Conservation (phyloP, 352 stramenopile species). For the Globisporangium sylvaticum region DNA sequence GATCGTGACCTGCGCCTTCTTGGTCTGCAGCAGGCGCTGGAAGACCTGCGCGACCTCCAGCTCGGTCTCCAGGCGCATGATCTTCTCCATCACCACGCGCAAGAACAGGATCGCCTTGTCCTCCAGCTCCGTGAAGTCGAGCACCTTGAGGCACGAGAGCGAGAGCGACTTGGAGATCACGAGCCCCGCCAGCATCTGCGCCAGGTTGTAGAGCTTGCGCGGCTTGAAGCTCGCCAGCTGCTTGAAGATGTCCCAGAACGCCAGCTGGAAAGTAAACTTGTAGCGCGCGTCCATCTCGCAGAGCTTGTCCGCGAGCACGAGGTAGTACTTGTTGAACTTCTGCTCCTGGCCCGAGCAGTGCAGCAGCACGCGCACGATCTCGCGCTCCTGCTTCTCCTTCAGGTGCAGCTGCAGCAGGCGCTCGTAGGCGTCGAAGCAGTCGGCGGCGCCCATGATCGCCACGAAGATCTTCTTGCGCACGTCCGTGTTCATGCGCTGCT, state of each 20-base stretch:
- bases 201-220: conserved; percentile 89
- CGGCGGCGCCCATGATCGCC: conserved; percentile 94
- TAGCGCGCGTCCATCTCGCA: conserved; percentile 93
- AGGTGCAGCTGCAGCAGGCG: conserved; percentile 89
- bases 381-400: conserved; percentile 90
- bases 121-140: conserved; percentile 90
- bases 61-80: conserved; percentile 67
- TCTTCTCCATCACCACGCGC: conserved; percentile 70
- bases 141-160: conserved; percentile 87
- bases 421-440: conserved; percentile 96
- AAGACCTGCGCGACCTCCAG: conserved; percentile 69
- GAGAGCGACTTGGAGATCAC: conserved; percentile 56
- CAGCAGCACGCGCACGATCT: conserved; percentile 94
- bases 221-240: conserved; percentile 76
- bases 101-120: conserved; percentile 89
- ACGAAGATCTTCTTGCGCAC: conserved; percentile 94
- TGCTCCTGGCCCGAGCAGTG: conserved; percentile 88
- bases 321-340: conserved; percentile 96
- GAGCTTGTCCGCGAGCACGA: conserved; percentile 89
- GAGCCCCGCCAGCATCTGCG: conserved; percentile 82
- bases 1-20: conserved; percentile 75
- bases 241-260: conserved; percentile 98
- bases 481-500: conserved; percentile 97
- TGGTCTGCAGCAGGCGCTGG: conserved; percentile 69
- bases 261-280: conserved; percentile 95